Conservation (phyloP, 768 basidiomycete species). For the Podaxis carcinomalis region DNA sequence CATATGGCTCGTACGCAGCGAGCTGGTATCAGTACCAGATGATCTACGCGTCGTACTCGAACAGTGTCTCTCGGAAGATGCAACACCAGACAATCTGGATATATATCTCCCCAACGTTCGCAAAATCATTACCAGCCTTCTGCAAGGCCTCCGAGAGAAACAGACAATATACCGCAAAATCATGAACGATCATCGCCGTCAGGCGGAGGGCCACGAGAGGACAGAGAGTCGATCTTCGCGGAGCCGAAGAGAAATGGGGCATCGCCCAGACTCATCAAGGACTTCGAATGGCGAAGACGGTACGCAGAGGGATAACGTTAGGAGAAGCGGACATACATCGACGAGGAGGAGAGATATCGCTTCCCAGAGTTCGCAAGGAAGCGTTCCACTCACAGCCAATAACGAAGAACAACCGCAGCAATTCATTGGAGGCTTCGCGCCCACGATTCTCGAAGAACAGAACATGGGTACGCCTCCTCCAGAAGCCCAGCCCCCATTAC, state of each 20-base stretch:
- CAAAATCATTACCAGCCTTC: constrained; percentile 85
- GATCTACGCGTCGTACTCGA: constrained; percentile 89
- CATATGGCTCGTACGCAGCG: constrained; percentile 42
- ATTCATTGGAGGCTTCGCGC: constrained; percentile 52
- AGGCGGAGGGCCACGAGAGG: constrained; percentile 48
- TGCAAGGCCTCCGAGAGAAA: constrained; percentile 90
- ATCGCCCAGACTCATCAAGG: constrained; percentile 47
- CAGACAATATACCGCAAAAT: constrained; percentile 84
- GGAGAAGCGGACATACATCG: constrained; percentile 24
- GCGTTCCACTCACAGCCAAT: constrained; percentile 6
- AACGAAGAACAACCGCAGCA: constrained; percentile 27
- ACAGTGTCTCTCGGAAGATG: constrained; percentile 87
- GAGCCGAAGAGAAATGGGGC: constrained; percentile 37
- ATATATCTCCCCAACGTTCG: constrained; percentile 88
- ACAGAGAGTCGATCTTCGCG: constrained; percentile 58
- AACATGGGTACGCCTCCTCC: constrained; percentile 6
- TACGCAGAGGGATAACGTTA: constrained; percentile 24
- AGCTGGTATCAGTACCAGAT: constrained; percentile 82
- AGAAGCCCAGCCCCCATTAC: constrained; percentile 16
- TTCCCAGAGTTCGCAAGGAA: constrained; percentile 31
- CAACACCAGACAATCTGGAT: constrained; percentile 79
- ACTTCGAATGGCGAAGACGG: constrained; percentile 35
- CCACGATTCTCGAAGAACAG: constrained; percentile 25
- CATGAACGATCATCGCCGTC: constrained; percentile 56
- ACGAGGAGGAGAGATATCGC: constrained; percentile 26